Conservation (phyloP, 306 rosid genomes). For the Cicer cuneatum region DNA sequence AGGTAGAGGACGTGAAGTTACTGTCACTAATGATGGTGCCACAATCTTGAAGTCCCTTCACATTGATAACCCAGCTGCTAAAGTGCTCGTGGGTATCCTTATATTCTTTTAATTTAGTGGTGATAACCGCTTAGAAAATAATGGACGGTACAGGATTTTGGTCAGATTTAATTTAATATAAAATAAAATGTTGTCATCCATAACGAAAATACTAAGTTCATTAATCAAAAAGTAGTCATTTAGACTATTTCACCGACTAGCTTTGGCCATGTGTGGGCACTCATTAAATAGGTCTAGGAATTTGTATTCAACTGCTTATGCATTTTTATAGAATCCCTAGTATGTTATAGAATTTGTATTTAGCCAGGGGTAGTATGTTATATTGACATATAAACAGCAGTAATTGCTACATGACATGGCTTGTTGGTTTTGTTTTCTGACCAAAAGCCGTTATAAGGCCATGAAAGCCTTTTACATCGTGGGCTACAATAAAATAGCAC, state of each 20-base stretch:
- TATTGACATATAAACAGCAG: too few relatives aligned
- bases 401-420: too few relatives aligned
- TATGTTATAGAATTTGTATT: too few relatives aligned
- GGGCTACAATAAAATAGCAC: too few relatives aligned
- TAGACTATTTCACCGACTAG: background rate
- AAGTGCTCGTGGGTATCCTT: slow-evolving; percentile 99
- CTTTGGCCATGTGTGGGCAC: background rate
- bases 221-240: background rate
- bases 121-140: background rate
- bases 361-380: too few relatives aligned
- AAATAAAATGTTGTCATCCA: background rate
- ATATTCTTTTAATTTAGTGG: slow-evolving; percentile 6
- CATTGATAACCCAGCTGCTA: slow-evolving; percentile 97
- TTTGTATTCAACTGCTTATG: too few relatives aligned
- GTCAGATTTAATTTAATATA: too few relatives aligned
- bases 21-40: slow-evolving; percentile 96
- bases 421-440: too few relatives aligned
- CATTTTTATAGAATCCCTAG: too few relatives aligned
- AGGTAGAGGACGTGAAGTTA: slow-evolving; percentile 83
- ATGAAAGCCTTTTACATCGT: too few relatives aligned
- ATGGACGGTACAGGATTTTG: background rate
- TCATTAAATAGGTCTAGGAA: too few relatives aligned
- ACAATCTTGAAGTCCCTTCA: slow-evolving; percentile 97
- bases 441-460: too few relatives aligned
- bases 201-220: background rate